phyloP scores from a whole-genome alignment of 345 rosid species.

The thale cress (Arabidopsis thaliana) region TAIR10.1 NC_003076.8:18097001-18097500 shows the following conservation, averaged over 20 bases:
- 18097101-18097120: slow-evolving; percentile 67
- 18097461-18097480: slow-evolving; percentile 41
- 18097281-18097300: slow-evolving; percentile 19
- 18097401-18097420: slow-evolving; percentile 45
- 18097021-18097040: slow-evolving; percentile 54
- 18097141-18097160: slow-evolving; percentile 33
- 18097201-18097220: not conserved
- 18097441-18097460: slow-evolving; percentile 44
- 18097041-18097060: slow-evolving; percentile 61
- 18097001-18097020: slow-evolving; percentile 61
- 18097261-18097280: slow-evolving; percentile 32
- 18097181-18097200: slow-evolving; percentile 25
- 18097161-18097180: slow-evolving; percentile 30
- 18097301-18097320: slow-evolving; percentile 31
- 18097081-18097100: slow-evolving; percentile 76
- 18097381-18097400: slow-evolving; percentile 32
- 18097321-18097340: slow-evolving; percentile 18
- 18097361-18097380: slow-evolving; percentile 23
- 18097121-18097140: slow-evolving; percentile 52
- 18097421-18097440: slow-evolving; percentile 44
- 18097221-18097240: not conserved
- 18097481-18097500: slow-evolving; percentile 24
- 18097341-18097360: slow-evolving; percentile 35
- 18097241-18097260: slow-evolving; percentile 2
- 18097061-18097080: slow-evolving; percentile 66